These are phyloP conservation scores for Vaucheria bursata DNA, from an alignment of 352 stramenopile species.

Conservation along the genomic window DNA sequence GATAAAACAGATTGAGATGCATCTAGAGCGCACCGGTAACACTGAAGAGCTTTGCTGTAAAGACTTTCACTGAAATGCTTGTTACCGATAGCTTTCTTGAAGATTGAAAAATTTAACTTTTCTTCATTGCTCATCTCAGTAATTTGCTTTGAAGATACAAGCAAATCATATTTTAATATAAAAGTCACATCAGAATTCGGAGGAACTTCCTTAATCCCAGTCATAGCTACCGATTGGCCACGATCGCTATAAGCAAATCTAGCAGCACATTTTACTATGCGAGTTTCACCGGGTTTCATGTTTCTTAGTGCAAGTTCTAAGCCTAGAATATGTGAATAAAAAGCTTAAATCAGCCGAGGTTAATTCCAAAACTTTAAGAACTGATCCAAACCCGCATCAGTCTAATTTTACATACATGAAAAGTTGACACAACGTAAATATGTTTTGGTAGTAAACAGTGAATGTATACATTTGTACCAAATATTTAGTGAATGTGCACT, in stretches of 20 bases:
- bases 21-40: constrained; percentile 4
- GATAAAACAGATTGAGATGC: neutral
- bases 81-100: constrained; percentile 10
- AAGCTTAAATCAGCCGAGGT: too few relatives aligned
- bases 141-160: neutral
- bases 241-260: constrained; percentile 6
- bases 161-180: neutral
- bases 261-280: neutral
- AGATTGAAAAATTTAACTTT: neutral
- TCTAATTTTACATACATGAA: too few relatives aligned
- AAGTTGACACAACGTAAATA: too few relatives aligned
- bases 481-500: too few relatives aligned
- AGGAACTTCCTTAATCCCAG: neutral
- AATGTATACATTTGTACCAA: too few relatives aligned
- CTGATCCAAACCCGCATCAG: too few relatives aligned
- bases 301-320: constrained; percentile 6
- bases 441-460: too few relatives aligned
- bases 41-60: neutral
- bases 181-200: neutral
- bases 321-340: too few relatives aligned
- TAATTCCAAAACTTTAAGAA: too few relatives aligned
- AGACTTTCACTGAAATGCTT: neutral
- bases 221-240: neutral
- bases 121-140: neutral
- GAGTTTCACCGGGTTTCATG: neutral